Evolutionary conservation across 2,329 filamentous ascomycete species (phyloP).

Genomic region (Xylariaceae sp.): DNA sequence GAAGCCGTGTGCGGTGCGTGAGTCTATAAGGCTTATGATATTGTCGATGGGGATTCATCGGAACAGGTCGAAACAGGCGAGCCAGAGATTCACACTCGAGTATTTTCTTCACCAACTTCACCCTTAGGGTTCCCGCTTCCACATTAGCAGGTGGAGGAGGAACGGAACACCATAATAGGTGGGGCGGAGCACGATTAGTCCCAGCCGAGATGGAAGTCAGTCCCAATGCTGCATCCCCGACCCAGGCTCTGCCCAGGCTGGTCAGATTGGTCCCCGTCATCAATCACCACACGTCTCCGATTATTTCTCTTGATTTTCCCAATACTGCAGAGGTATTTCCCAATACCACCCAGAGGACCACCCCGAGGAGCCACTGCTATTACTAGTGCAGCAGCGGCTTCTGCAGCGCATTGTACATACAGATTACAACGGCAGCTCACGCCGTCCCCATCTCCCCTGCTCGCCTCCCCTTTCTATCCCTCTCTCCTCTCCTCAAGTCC

Average conservation of each 20-base stretch:
- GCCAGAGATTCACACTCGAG: no score
- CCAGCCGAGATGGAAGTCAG: no score
- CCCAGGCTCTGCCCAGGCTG: slow-evolving; percentile 17
- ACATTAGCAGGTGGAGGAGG: no score
- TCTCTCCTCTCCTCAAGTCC: slow-evolving; percentile 16
- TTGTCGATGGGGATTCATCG: no score
- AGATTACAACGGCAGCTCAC: slow-evolving; percentile 22
- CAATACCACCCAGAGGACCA: slow-evolving; percentile 23
- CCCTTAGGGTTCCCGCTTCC: no score
- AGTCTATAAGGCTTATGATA: no score
- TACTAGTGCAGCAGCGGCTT: slow-evolving; percentile 19
- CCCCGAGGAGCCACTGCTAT: slow-evolving; percentile 9
- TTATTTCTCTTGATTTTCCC: slow-evolving; percentile 29
- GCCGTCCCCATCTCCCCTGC: slow-evolving; percentile 26
- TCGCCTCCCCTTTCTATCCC: slow-evolving; percentile 19
- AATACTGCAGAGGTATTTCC: slow-evolving; percentile 3
- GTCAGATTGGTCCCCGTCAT: slow-evolving; percentile 19
- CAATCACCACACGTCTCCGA: slow-evolving; percentile 24
- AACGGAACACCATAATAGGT: no score
- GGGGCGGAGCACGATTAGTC: no score
- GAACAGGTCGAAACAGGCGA: no score
- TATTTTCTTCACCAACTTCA: no score
- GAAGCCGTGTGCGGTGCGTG: no score
- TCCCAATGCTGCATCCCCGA: slow-evolving; percentile 9
- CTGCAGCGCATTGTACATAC: slow-evolving; percentile 14